Evolutionary conservation across 2,329 filamentous ascomycete species (phyloP), one percentile per base, ranked within the genome.

Genomic region (Arthroderma uncinatum): DNA sequence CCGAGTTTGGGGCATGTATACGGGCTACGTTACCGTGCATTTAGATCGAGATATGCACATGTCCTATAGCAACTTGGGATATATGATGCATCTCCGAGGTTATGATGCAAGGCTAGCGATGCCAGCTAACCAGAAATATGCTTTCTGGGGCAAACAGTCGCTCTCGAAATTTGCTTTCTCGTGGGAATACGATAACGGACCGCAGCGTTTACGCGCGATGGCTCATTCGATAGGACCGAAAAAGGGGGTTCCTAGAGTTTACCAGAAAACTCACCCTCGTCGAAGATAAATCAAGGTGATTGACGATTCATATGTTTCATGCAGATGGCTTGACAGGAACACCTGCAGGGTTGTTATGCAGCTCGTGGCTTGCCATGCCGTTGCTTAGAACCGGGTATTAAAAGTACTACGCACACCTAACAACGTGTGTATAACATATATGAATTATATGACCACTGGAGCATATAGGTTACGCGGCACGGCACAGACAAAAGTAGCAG

Each of bases 371-470:
- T 10, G 40, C 21, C 19, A 47, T 47, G 40, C 40, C 40, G 40
- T 47, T 47, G 40, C 40, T 47, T 47, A 47, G 40, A 47, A 6
- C 23, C 40, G 40, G 40, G 40, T 47, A 47, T 47, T 47, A 23
- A 21, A 19, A 47, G 40, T 28, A 47, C 40, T 47, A 23, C 40
- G 8, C 40, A 28, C 40, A 47, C 40, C 40, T 23, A 12, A 47
- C 40, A 47, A 14, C 40, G 14, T 21, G 8, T 25, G 40, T 47
- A 23, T 47, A 47, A 47, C 40, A 47, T 47, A 47, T 47, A 47
- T 23, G 21, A 14, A 47, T 23, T 25, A 47, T 47, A 28, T 47
- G 40, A 21, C 23, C 2, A 21, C 9, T 4, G 19, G 23, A 8
- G 40, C n/a, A n/a, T 47, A 47, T 47, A 47, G 40, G 40, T 21